These are phyloP conservation scores for Aspergillus conjunctus DNA, from an alignment of 495 filamentous ascomycete genomes.

Conservation along the genomic window DNA sequence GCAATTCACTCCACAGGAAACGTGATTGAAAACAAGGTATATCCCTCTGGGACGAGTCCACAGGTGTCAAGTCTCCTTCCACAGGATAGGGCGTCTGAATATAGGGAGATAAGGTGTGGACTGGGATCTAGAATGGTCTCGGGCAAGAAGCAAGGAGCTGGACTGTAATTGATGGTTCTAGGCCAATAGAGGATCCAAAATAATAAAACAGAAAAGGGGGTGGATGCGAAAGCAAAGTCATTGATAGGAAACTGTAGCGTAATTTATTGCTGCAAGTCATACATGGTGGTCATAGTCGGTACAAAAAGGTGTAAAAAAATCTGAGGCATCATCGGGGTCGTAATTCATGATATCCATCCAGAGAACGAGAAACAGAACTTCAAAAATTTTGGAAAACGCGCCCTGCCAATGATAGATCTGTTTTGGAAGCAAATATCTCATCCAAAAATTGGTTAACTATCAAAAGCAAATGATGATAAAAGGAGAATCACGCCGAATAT, in stretches of 20 bases:
- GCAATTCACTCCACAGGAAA: not conserved
- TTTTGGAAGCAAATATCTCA: not conserved
- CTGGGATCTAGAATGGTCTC: conserved; percentile 6
- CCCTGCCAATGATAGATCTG: conserved; percentile 4
- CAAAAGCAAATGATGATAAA: not conserved
- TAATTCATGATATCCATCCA: conserved; percentile 17
- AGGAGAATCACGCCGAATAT: conserved; percentile 21
- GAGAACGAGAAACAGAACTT: not conserved
- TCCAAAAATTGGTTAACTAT: not conserved
- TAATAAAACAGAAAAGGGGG: not conserved
- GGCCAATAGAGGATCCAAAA: not conserved
- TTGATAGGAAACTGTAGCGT: not conserved
- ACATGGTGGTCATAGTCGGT: conserved; percentile 15
- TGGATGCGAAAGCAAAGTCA: conserved; percentile 2
- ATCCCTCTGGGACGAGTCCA: not conserved
- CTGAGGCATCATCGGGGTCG: conserved; percentile 17
- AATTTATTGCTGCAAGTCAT: conserved; percentile 16
- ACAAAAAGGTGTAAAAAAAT: conserved; percentile 11
- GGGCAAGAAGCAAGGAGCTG: conserved; percentile 21
- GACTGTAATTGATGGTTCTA: conserved; percentile 10
- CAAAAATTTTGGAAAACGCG: conserved; percentile 14
- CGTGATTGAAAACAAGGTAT: not conserved
- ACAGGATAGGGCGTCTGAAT: not conserved
- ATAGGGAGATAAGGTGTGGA: conserved; percentile 18
- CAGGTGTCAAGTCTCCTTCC: not conserved